Base-by-base conservation (phyloP, 441 rosid species). In the Adansonia gregorii region DNA sequence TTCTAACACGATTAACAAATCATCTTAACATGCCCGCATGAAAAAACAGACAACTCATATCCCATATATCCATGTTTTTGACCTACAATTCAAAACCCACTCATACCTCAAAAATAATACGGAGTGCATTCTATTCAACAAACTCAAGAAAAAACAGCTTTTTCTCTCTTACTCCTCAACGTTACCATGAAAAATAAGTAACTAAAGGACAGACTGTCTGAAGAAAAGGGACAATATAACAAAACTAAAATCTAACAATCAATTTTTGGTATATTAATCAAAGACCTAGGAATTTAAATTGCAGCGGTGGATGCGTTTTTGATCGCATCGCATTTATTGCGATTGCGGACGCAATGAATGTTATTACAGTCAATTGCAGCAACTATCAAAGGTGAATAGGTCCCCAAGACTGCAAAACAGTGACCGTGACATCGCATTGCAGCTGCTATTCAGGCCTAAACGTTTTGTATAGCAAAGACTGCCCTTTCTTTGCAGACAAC, bases 401-500 rank as follows among this genome's bases (percentile, higher is more conserved):
- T 27, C 35, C 35, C 35, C 35, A 27, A 27, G 35, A 27, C 35
- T 27, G 35, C 35, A 27, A 27, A 27, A 27, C 35, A 27, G 35
- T 27, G 35, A 27, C 35, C 35, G 35, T 27, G 35, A 27, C 35
- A 27, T 27, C 3, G 35, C 2, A 27, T 27, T 27, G 35, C 35
- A 27, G 35, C 35, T 27, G 35, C 35, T 27, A 27, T 27, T 0
- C 2, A 27, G 72, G 72, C 56, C 72, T 46, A 45, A 12, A 66
- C 8, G n/a, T 7, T 24, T 64, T 31, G 11, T 5, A 67, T 10
- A 46, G n/a, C 27, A 68, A 67, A 67, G 31, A 20, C 17, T 46
- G 9, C 0, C 72, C 15, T 39, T 65, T 67, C 72, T 45, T 67
- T 67, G 55, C 72, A 19, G 54, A 20, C 55, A 67, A 31, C n/a